A percentile compares a stretch with the other conserved stretches of the same genome.
phyloP scores from a whole-genome alignment of 2,329 filamentous ascomycete genomes.

The Colletotrichum viniferum region DNA sequence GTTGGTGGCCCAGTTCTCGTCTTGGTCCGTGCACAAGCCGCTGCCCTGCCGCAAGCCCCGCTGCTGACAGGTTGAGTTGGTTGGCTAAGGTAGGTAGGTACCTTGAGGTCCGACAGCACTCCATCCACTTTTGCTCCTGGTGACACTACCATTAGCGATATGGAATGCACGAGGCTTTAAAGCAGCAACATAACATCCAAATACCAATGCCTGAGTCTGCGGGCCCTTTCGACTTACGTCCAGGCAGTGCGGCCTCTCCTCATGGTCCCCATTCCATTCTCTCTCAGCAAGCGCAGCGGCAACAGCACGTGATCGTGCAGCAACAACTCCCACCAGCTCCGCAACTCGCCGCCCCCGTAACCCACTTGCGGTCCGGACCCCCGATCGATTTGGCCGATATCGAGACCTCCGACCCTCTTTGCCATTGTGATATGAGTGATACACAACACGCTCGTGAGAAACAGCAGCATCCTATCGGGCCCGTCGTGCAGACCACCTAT shows the following conservation, averaged over 20 bases:
- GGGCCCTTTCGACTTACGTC: slow-evolving; percentile 3
- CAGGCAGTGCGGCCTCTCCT: not conserved
- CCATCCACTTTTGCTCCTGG: slow-evolving; percentile 1
- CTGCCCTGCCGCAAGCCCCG: not conserved
- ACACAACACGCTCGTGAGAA: not conserved
- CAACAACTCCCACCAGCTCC: slow-evolving; percentile 18
- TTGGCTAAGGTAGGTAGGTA: not conserved
- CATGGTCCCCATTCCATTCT: slow-evolving; percentile 18
- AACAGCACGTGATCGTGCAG: not conserved
- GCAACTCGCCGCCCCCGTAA: not conserved
- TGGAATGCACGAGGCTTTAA: slow-evolving; percentile 9
- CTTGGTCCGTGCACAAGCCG: slow-evolving; percentile 7
- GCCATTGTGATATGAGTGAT: not conserved
- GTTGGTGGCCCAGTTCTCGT: not conserved
- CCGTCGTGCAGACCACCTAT: not conserved
- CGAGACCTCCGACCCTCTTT: not conserved
- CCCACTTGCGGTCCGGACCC: slow-evolving; percentile 18
- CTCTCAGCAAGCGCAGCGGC: slow-evolving; percentile 20
- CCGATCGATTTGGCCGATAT: not conserved
- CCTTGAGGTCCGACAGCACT: not conserved
- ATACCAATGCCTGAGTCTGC: not conserved
- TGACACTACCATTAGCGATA: not conserved
- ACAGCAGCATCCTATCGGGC: not conserved
- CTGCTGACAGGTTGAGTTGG: not conserved
- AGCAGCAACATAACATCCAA: slow-evolving; percentile 17